Percentiles rank a stretch among this genome's conserved stretches.
Conservation (phyloP, 2,329 filamentous ascomycete species). For the Talaromyces sp. region DNA sequence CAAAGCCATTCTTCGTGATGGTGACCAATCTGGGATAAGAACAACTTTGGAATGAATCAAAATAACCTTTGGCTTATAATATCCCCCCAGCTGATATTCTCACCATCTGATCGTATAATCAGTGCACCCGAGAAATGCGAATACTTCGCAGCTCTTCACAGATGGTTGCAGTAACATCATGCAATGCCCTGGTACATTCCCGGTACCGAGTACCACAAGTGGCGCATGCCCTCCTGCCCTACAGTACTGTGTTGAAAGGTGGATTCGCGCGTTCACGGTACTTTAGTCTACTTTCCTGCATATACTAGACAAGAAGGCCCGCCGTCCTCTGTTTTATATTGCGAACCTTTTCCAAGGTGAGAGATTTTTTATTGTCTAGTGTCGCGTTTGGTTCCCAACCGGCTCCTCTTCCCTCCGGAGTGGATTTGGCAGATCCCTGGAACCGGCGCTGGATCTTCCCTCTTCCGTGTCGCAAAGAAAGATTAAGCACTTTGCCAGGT, state of each 20-base stretch:
- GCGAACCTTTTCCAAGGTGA: neutral
- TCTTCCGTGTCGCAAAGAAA: conserved; percentile 21
- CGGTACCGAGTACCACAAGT: conserved; percentile 7
- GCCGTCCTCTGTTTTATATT: neutral
- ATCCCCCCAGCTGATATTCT: neutral
- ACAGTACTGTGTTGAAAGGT: neutral
- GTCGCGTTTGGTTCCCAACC: neutral
- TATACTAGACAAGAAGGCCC: too few species aligned
- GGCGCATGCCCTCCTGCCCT: conserved; percentile 9
- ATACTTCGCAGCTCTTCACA: too few species aligned
- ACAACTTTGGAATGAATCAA: too few species aligned
- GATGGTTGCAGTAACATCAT: conserved; percentile 2
- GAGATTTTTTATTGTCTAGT: neutral
- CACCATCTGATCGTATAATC: too few species aligned
- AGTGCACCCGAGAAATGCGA: too few species aligned
- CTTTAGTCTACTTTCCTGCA: neutral
- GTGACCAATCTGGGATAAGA: too few species aligned
- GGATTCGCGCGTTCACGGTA: neutral
- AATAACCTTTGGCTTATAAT: too few species aligned
- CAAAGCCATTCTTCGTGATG: too few species aligned
- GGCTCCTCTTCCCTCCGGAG: neutral
- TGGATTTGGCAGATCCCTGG: conserved; percentile 23
- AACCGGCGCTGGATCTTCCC: conserved; percentile 26
- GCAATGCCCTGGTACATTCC: conserved; percentile 5
- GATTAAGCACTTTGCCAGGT: conserved; percentile 19